Base-by-base conservation (phyloP, 768 basidiomycete species). In the Cystobasidium tubakii region DNA sequence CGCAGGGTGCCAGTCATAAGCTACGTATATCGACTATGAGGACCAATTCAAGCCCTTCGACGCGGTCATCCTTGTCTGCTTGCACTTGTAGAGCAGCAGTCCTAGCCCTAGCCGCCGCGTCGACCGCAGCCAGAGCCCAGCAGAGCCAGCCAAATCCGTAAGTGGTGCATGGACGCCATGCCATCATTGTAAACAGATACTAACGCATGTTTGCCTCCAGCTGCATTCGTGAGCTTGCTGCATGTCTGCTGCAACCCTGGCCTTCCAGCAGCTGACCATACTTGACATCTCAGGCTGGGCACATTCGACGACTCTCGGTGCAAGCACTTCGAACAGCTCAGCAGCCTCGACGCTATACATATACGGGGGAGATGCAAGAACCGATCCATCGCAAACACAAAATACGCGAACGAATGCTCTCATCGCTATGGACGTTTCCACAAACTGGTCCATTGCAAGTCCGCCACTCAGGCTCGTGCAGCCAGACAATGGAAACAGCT, bases 361-460 rank as follows among this genome's bases (percentile, higher is more conserved):
- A 15, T 67, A 50, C 44, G 44, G 54, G 7, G 69, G 69, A 10
- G 69, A 71, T 36, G 69, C 69, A 3, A 55, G 39, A 33, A 55
- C 55, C n/a, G 33, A 25, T 23, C 36, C 69, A 57, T 53, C 33
- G 9, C 69, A 71, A 27, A 71, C 69, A 9, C 7, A 7, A 10
- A 62, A 62, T 31, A 71, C 69, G 25, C 50, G 69, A 7, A 71
- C 69, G 33, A 71, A 71, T 39, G 69, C 69, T 31, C 69, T 71
- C 6, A 36, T 71, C 3, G n/a, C 69, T 23, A 27, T 71, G 12
- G 69, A 71, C 54, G 29, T 71, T 1, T 57, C 69, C 13, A 31
- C 33, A 25, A 62, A 71, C 39, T 71, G 29, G 33, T 34, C 31
- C 21, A 71, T 71, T 21, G 69, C 69, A 6, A 43, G 25, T 57